phyloP scores from a whole-genome alignment of 768 basidiomycete genomes.

The Antrodiella citrinella region DNA sequence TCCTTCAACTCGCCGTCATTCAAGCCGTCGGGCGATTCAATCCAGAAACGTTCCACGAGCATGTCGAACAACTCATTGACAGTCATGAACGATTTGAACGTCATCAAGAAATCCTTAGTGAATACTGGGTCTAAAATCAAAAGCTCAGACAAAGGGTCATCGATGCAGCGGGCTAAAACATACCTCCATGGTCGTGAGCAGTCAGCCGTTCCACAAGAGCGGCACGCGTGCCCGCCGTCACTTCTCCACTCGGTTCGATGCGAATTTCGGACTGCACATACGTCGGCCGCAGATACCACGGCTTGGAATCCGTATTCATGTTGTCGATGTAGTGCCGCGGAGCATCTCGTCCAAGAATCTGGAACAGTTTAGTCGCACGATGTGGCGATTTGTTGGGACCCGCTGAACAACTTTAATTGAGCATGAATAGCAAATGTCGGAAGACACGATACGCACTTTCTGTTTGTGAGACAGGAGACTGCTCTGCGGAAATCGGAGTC shows the following conservation, averaged over 20 bases:
- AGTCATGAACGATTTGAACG: slow-evolving; percentile 90
- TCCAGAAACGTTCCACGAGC: slow-evolving; percentile 72
- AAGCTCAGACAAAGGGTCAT: background rate
- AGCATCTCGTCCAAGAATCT: slow-evolving; percentile 51
- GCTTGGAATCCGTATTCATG: slow-evolving; percentile 30
- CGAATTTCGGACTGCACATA: slow-evolving; percentile 68
- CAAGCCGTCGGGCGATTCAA: slow-evolving; percentile 65
- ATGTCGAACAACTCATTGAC: slow-evolving; percentile 76
- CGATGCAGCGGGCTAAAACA: slow-evolving; percentile 23
- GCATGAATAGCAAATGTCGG: no score
- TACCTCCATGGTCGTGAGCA: slow-evolving; percentile 76
- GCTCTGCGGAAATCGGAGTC: background rate
- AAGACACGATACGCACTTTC: no score
- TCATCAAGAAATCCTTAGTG: slow-evolving; percentile 88
- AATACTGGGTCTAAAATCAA: slow-evolving; percentile 56
- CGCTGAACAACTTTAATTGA: no score
- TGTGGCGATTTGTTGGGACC: background rate
- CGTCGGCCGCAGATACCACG: slow-evolving; percentile 78
- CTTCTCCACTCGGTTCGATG: slow-evolving; percentile 69
- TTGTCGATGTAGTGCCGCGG: slow-evolving; percentile 34
- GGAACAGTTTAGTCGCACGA: slow-evolving; percentile 10
- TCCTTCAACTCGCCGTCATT: slow-evolving; percentile 53
- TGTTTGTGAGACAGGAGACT: background rate
- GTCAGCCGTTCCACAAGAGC: slow-evolving; percentile 87
- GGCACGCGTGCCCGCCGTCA: slow-evolving; percentile 75